phyloP scores from a whole-genome alignment of 768 basidiomycete species.

The Leccinum subgranulosum region DNA sequence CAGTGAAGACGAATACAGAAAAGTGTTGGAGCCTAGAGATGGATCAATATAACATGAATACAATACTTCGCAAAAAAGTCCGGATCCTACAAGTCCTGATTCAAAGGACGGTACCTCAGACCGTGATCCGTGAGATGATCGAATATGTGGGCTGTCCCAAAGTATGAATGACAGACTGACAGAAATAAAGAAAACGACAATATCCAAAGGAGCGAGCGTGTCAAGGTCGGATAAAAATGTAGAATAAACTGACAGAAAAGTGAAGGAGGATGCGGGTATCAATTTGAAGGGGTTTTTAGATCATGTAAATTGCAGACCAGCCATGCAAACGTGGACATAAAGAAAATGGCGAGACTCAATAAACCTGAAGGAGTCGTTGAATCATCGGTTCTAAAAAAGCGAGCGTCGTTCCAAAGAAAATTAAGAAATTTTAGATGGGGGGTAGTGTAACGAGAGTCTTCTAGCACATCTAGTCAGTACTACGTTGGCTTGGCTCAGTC shows the following conservation, averaged over 20 bases:
- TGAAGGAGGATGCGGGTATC: constrained; percentile 11
- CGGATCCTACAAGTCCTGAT: neutral
- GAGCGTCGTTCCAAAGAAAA: neutral
- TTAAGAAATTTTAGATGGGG: neutral
- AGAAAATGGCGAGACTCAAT: neutral
- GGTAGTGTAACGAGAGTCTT: neutral
- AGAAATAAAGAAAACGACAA: neutral
- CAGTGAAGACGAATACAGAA: neutral
- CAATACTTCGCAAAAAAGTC: neutral
- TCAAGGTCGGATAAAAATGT: neutral
- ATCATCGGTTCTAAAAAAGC: neutral
- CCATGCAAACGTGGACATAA: neutral
- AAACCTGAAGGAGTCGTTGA: neutral
- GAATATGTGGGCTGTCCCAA: neutral
- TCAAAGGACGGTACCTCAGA: neutral
- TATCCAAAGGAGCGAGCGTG: neutral
- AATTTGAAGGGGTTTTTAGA: constrained; percentile 3
- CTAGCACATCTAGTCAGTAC: neutral
- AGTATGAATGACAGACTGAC: neutral
- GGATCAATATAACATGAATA: neutral
- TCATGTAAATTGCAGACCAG: neutral
- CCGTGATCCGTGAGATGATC: neutral
- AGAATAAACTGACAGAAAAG: neutral
- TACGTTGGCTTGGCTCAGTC: neutral
- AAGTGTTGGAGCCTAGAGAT: neutral